phyloP scores from a whole-genome alignment of 2,329 filamentous ascomycete species.

The Apiospora arundinis region DNA sequence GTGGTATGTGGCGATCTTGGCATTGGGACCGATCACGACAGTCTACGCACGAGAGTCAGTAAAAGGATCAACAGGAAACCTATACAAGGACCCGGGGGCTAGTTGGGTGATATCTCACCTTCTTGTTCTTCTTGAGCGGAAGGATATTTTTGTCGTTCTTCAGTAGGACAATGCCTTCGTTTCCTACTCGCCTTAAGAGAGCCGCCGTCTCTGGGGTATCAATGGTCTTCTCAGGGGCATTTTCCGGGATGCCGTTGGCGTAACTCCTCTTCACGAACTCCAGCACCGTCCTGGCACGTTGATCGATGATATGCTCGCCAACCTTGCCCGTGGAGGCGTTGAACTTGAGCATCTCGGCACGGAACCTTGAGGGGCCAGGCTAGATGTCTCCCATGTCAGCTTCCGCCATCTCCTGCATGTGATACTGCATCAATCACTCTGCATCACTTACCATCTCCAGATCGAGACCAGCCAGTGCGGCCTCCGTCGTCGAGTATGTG shows the following conservation, averaged over 20 bases:
- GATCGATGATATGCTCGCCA: slow-evolving; percentile 59
- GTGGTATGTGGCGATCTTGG: slow-evolving; percentile 62
- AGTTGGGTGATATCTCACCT: slow-evolving; percentile 41
- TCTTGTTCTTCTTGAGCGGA: slow-evolving; percentile 68
- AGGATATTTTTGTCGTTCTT: slow-evolving; percentile 73
- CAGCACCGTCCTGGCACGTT: slow-evolving; percentile 63
- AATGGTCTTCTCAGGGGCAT: slow-evolving; percentile 57
- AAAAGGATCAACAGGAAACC: too few relatives aligned
- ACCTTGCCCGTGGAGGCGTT: slow-evolving; percentile 63
- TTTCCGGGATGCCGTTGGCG: slow-evolving; percentile 59
- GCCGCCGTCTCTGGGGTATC: slow-evolving; percentile 68
- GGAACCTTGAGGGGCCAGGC: slow-evolving; percentile 58
- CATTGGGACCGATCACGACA: slow-evolving; percentile 63
- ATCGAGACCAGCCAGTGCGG: slow-evolving; percentile 59
- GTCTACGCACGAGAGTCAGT: slow-evolving; percentile 43
- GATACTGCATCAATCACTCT: background rate
- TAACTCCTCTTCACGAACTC: slow-evolving; percentile 65
- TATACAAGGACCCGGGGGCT: too few relatives aligned
- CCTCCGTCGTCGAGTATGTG: slow-evolving; percentile 59
- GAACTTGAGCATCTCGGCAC: slow-evolving; percentile 58
- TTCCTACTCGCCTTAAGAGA: slow-evolving; percentile 69
- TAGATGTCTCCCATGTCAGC: background rate
- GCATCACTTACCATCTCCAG: slow-evolving; percentile 55
- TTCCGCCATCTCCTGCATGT: too few relatives aligned
- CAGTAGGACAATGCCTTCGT: slow-evolving; percentile 74